Percentiles rank a stretch among this genome's conserved stretches.
Evolutionary conservation across 352 stramenopile genomes (phyloP).

Genomic region (Phytophthora megakarya): DNA sequence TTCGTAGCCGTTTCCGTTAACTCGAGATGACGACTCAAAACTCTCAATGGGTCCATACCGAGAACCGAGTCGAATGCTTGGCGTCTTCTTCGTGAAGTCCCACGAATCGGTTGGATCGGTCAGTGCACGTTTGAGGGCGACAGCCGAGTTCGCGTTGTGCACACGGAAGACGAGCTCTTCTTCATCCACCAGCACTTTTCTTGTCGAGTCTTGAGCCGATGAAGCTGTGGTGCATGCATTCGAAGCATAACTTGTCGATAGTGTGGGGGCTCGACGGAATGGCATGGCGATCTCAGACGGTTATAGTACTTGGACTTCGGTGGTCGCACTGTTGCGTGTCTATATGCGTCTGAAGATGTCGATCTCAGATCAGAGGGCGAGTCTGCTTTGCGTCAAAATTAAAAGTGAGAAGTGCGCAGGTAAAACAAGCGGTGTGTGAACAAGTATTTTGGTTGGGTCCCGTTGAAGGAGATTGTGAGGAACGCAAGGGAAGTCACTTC

Average conservation of each 20-base stretch:
- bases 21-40: conserved; percentile 29
- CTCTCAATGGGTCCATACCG: background rate
- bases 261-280: conserved; percentile 16
- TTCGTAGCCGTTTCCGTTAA: conserved; percentile 22
- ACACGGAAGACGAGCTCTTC: conserved; percentile 36
- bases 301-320: conserved; percentile 5
- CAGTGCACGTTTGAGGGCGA: conserved; percentile 30
- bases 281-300: conserved; percentile 11
- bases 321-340: conserved; percentile 19
- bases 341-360: conserved; percentile 22
- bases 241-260: conserved; percentile 18
- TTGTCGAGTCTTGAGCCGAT: conserved; percentile 10
- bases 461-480: background rate
- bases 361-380: too few relatives aligned
- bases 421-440: too few relatives aligned
- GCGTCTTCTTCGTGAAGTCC: conserved; percentile 15
- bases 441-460: background rate
- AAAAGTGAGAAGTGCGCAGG: conserved; percentile 9
- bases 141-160: conserved; percentile 4
- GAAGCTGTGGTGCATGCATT: conserved; percentile 14
- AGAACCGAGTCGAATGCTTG: conserved; percentile 24
- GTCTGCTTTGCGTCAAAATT: conserved; percentile 4
- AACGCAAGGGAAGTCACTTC: background rate
- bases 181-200: conserved; percentile 33
- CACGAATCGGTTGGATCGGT: conserved; percentile 26